A percentile compares a stretch with the other conserved stretches of the same genome.
Evolutionary conservation across 1,284 basidiomycete genomes (phyloP).

Genomic region (Neonothopanus nambi): DNA sequence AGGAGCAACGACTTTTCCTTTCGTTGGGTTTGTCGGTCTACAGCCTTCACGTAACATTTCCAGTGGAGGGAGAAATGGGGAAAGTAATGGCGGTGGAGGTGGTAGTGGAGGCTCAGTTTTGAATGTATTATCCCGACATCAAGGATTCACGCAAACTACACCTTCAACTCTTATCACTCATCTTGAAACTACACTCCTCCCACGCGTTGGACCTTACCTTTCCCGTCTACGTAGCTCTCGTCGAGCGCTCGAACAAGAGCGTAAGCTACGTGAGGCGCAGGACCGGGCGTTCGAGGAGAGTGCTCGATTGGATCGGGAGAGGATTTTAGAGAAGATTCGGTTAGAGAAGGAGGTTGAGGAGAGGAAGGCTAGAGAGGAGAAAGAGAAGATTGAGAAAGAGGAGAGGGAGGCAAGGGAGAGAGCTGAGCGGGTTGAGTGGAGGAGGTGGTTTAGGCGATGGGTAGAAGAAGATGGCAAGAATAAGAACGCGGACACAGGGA

Average conservation of each 20-base stretch:
- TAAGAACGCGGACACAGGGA: no score
- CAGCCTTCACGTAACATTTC: slow-evolving; percentile 62
- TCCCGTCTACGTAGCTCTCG: slow-evolving; percentile 56
- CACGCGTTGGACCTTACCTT: slow-evolving; percentile 78
- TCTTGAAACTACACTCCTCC: slow-evolving; percentile 70
- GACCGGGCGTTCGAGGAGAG: slow-evolving; percentile 77
- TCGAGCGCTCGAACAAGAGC: no score
- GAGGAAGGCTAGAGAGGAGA: slow-evolving; percentile 28
- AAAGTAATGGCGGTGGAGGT: slow-evolving; percentile 40
- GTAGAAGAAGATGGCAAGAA: neutral
- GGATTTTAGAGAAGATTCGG: slow-evolving; percentile 54
- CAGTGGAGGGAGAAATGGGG: slow-evolving; percentile 20
- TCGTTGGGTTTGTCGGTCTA: slow-evolving; percentile 87
- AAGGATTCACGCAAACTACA: slow-evolving; percentile 70
- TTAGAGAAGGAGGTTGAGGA: slow-evolving; percentile 42
- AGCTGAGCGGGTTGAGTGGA: no score
- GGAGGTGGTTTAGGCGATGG: neutral
- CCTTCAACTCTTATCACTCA: slow-evolving; percentile 64
- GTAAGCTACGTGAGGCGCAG: slow-evolving; percentile 77
- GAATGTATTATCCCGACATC: slow-evolving; percentile 81
- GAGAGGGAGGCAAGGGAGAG: no score
- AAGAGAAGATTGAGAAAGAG: slow-evolving; percentile 30
- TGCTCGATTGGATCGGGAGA: slow-evolving; percentile 68
- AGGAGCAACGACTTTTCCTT: slow-evolving; percentile 59
- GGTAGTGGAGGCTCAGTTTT: no score